Evolutionary conservation across 2,329 filamentous ascomycete genomes (phyloP), one percentile per base, ranked within the genome.

Genomic region (Ophiostoma ulmi): DNA sequence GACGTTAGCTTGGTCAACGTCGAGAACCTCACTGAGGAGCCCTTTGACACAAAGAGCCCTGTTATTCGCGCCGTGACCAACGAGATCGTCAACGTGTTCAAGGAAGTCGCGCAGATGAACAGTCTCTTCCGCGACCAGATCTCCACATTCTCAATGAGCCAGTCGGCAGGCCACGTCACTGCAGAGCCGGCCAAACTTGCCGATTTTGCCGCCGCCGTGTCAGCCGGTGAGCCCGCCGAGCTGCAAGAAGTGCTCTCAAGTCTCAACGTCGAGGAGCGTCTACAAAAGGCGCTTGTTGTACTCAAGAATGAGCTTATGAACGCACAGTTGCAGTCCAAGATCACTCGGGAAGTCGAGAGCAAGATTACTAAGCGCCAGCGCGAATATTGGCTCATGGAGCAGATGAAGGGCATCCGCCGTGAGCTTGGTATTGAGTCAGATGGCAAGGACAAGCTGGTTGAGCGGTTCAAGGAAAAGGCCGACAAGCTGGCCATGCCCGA

Each of bases 221-320:
- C 94, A n/a, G 92, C 92, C 0, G 95, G 95, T 26, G 94, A 97
- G 77, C 90, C 96, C 70, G 88, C 90, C 70, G 95, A 99, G 81
- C 85, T 98, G 64, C 96, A 99, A 78, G 93, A 97, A 76, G 92
- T 97, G 0, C 83, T 99, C 1, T 90, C 92, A 71, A 92, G 91
- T 69, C 86, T 97, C 80, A 93, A 97, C 76, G 90, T 99, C 20
- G 94, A 98, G 79, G 91, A 97, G 76, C 88, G 96, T 73, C 87
- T 99, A 80, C 91, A 93, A 75, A 98, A 97, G 80, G 92, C 94
- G 0, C 83, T 99, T 2, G 88, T 94, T 63, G 92, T 98, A 1
- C 84, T 99, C 75, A 99, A 99, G 83, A 98, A 97, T 80, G 95
- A 99, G 81, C 87, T 97, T 70, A 97, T 98, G 91, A 99, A 98